phyloP scores from a whole-genome alignment of 306 rosid species.

The Rosa chinensis region DNA sequence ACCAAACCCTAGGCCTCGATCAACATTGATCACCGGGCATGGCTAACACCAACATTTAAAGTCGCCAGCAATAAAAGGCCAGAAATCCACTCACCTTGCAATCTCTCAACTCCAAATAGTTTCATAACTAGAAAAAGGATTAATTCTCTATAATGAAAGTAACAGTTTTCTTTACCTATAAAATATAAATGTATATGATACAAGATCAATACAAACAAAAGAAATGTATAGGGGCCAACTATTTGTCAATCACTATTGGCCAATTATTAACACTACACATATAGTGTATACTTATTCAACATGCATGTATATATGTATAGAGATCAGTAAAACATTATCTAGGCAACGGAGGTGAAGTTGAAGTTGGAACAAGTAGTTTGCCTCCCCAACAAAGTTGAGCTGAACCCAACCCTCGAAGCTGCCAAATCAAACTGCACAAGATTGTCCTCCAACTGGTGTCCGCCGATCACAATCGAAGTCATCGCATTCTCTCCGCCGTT shows the following conservation, averaged over 20 bases:
- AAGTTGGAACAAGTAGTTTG: slow-evolving; percentile 32
- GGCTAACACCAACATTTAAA: too few relatives aligned
- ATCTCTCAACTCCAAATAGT: neutral
- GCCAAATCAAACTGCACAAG: slow-evolving; percentile 61
- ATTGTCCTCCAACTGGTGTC: slow-evolving; percentile 61
- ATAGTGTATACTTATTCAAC: neutral
- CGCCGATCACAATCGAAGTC: slow-evolving; percentile 59
- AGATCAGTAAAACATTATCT: neutral
- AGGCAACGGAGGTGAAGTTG: slow-evolving; percentile 21
- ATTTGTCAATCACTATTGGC: neutral
- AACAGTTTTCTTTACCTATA: neutral
- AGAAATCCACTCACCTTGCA: too few relatives aligned
- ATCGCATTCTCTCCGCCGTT: slow-evolving; percentile 47
- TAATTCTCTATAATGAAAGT: too few relatives aligned
- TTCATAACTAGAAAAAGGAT: neutral
- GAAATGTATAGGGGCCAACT: neutral
- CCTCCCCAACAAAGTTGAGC: slow-evolving; percentile 29
- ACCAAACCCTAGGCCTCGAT: too few relatives aligned
- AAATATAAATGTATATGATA: neutral
- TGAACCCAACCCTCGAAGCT: slow-evolving; percentile 45
- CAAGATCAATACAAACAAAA: neutral
- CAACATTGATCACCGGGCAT: too few relatives aligned
- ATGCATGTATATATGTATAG: neutral
- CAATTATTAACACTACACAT: neutral
- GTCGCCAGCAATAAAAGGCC: too few relatives aligned